Percentiles rank a stretch among this genome's conserved stretches.
These are phyloP conservation scores for Candida nonsorbophila DNA, from an alignment of 805 yeast species.

Conservation along the genomic window DNA sequence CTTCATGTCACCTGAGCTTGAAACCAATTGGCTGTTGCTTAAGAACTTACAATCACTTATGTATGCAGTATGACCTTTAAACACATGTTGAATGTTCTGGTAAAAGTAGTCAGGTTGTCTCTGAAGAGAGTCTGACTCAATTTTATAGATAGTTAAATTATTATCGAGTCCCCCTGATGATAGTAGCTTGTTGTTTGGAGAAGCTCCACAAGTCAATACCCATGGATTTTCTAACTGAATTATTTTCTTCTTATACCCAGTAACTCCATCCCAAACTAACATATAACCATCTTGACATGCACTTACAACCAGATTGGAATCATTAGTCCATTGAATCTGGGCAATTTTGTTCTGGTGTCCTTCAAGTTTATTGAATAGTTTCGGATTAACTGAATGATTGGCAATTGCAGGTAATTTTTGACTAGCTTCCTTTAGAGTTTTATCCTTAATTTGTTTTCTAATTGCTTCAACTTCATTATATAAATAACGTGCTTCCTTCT, in stretches of 20 bases:
- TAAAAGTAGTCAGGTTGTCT: constrained; percentile 4
- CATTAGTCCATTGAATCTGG: constrained; percentile 62
- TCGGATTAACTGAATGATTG: constrained; percentile 17
- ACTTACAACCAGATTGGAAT: constrained; percentile 56
- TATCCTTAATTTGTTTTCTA: constrained; percentile 39
- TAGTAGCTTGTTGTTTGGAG: constrained; percentile 59
- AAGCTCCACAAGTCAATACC: constrained; percentile 70
- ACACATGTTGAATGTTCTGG: constrained; percentile 41
- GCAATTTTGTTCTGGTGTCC: constrained; percentile 76
- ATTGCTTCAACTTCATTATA: constrained; percentile 45
- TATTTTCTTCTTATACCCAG: constrained; percentile 67
- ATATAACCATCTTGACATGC: constrained; percentile 86
- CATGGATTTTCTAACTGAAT: constrained; percentile 71
- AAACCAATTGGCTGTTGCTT: constrained; percentile 50
- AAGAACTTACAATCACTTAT: constrained; percentile 70
- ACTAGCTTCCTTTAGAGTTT: constrained; percentile 38
- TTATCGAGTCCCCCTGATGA: constrained; percentile 86
- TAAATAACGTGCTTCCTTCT: constrained; percentile 42
- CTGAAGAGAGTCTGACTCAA: too few species aligned
- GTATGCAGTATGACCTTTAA: constrained; percentile 81
- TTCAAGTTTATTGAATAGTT: constrained; percentile 32
- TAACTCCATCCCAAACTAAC: constrained; percentile 74
- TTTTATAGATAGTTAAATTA: constrained; percentile 62
- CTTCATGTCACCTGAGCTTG: constrained; percentile 81
- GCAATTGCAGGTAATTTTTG: constrained; percentile 26